Evolutionary conservation across 768 basidiomycete species (phyloP).

Genomic region (Lepiota venenata): DNA sequence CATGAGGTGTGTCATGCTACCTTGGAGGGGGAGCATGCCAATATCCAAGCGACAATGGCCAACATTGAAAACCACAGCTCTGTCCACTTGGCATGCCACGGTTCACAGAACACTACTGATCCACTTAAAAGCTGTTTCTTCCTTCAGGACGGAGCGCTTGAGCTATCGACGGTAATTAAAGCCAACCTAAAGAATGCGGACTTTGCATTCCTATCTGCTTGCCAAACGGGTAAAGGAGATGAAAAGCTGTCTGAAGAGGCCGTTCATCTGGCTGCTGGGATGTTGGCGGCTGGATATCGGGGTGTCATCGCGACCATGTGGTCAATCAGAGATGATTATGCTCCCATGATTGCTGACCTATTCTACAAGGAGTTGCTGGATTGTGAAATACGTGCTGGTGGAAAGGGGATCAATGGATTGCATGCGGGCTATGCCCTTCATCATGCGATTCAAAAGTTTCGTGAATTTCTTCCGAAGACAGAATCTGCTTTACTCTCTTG

Average conservation of each 20-base stretch:
- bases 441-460: slow-evolving; percentile 3
- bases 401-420: background rate
- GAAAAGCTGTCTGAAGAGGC: slow-evolving; percentile 26
- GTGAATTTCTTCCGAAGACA: background rate
- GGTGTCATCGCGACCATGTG: slow-evolving; percentile 36
- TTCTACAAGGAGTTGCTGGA: slow-evolving; percentile 23
- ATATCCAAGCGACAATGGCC: slow-evolving; percentile 11
- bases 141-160: slow-evolving; percentile 17
- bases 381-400: background rate
- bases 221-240: slow-evolving; percentile 33
- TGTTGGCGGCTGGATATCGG: slow-evolving; percentile 26
- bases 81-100: slow-evolving; percentile 34
- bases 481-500: background rate
- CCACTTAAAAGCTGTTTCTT: slow-evolving; percentile 23
- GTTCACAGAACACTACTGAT: slow-evolving; percentile 20
- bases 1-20: too few relatives aligned
- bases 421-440: background rate
- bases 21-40: slow-evolving; percentile 12
- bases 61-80: slow-evolving; percentile 16
- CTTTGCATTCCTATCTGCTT: slow-evolving; percentile 38
- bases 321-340: slow-evolving; percentile 30
- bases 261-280: slow-evolving; percentile 34
- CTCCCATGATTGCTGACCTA: slow-evolving; percentile 23
- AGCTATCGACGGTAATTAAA: slow-evolving; percentile 13
- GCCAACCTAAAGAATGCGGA: slow-evolving; percentile 13